These are phyloP conservation scores for Phytophthora constricta DNA, from an alignment of 352 stramenopile genomes.

Conservation along the genomic window DNA sequence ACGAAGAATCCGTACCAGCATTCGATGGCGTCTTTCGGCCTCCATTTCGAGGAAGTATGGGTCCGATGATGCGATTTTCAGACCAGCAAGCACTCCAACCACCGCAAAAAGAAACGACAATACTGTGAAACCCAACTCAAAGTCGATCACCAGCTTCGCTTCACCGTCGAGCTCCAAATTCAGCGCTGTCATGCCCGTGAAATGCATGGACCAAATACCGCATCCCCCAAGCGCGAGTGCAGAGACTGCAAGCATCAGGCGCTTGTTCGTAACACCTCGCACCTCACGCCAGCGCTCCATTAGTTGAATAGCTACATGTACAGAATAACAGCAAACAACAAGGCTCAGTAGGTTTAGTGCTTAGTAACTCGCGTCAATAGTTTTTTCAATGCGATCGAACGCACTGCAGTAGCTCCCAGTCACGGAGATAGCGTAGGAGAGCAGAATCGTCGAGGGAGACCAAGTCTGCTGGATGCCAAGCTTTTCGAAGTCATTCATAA, in stretches of 20 bases:
- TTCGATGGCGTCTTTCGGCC: conserved; percentile 31
- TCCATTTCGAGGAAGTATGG: conserved; percentile 58
- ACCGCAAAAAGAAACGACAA: conserved; percentile 48
- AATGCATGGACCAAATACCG: conserved; percentile 62
- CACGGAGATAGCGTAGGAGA: conserved; percentile 46
- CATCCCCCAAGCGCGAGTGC: conserved; percentile 44
- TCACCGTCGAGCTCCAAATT: conserved; percentile 28
- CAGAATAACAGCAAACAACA: neutral
- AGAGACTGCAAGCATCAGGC: conserved; percentile 34
- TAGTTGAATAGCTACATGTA: conserved; percentile 47
- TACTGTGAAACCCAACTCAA: conserved; percentile 49
- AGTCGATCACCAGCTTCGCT: conserved; percentile 36
- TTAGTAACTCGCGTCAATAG: too few species aligned
- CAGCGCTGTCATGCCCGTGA: conserved; percentile 53
- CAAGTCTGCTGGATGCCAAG: too few species aligned
- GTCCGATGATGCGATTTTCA: conserved; percentile 49
- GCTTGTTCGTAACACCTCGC: conserved; percentile 25
- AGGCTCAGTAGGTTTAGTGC: neutral
- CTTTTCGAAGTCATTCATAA: too few species aligned
- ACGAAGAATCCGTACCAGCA: conserved; percentile 29
- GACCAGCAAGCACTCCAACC: conserved; percentile 43
- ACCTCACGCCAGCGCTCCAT: conserved; percentile 56
- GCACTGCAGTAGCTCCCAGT: conserved; percentile 55
- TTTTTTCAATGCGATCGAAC: conserved; percentile 8
- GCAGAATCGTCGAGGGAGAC: conserved; percentile 18